Percentiles rank a stretch among this genome's conserved stretches.
Evolutionary conservation across 345 rosid genomes (phyloP).

Genomic region (Trapa bicornis): DNA sequence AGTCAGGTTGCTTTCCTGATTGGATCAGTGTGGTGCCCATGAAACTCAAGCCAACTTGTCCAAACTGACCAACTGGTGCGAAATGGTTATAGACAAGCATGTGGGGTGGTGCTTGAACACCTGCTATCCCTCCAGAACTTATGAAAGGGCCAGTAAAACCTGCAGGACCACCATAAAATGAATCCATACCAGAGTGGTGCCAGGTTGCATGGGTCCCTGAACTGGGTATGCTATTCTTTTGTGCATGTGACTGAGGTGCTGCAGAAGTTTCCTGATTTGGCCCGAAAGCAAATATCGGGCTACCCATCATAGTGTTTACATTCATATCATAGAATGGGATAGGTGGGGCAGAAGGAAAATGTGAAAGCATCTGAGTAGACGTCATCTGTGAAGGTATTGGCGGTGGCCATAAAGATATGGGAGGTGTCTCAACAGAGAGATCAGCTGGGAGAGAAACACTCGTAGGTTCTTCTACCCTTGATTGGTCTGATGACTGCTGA

Average conservation of each 20-base stretch:
- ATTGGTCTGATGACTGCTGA: slow-evolving; percentile 39
- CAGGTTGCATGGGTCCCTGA: slow-evolving; percentile 62
- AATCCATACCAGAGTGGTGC: slow-evolving; percentile 88
- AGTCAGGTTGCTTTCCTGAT: slow-evolving; percentile 85
- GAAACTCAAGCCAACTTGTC: slow-evolving; percentile 87
- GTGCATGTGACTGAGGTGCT: slow-evolving; percentile 55
- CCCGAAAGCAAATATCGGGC: slow-evolving; percentile 81
- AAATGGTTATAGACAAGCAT: slow-evolving; percentile 97
- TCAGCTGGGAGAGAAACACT: slow-evolving; percentile 91
- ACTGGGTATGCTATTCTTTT: slow-evolving; percentile 49
- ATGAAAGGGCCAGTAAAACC: slow-evolving; percentile 85
- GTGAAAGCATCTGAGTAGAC: slow-evolving; percentile 68
- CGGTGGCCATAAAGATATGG: slow-evolving; percentile 78
- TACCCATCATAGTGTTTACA: slow-evolving; percentile 83
- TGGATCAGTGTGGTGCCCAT: slow-evolving; percentile 90
- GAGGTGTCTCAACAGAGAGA: slow-evolving; percentile 82
- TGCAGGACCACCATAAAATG: slow-evolving; percentile 81
- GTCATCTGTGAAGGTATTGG: slow-evolving; percentile 61
- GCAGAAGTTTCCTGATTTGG: slow-evolving; percentile 69
- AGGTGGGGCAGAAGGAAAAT: slow-evolving; percentile 70
- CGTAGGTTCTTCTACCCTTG: slow-evolving; percentile 73
- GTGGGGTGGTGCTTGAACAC: slow-evolving; percentile 88
- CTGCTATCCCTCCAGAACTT: slow-evolving; percentile 70
- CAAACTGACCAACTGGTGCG: slow-evolving; percentile 96
- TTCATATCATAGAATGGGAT: slow-evolving; percentile 86